These are phyloP conservation scores for Umbelopsis isabellina DNA, from an alignment of 192 early-diverging fungal species.

Conservation along the genomic window DNA sequence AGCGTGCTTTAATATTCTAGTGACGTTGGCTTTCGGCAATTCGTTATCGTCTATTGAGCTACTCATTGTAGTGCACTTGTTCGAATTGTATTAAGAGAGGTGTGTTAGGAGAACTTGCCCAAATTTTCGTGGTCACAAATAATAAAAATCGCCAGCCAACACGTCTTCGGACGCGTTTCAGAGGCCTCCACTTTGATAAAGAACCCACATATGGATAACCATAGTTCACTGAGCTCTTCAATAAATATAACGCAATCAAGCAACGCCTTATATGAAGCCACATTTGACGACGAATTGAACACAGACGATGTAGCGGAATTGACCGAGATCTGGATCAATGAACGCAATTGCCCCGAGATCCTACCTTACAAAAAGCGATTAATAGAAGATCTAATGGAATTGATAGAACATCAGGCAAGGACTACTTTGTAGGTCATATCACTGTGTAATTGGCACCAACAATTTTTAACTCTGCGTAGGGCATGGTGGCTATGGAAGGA, in stretches of 20 bases:
- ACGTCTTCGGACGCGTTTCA: not conserved
- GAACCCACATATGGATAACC: slow-evolving; percentile 3
- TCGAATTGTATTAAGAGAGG: not conserved
- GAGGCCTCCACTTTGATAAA: not conserved
- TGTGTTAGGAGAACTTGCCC: not conserved
- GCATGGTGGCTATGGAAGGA: slow-evolving; percentile 19
- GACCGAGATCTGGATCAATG: slow-evolving; percentile 69
- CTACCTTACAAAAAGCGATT: slow-evolving; percentile 51
- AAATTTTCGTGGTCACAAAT: slow-evolving; percentile 19
- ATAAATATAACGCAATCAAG: slow-evolving; percentile 15
- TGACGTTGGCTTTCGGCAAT: slow-evolving; percentile 51
- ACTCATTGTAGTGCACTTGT: not conserved
- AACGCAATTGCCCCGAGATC: slow-evolving; percentile 68
- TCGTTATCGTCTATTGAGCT: slow-evolving; percentile 53
- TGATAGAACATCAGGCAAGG: slow-evolving; percentile 60
- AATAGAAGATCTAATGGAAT: slow-evolving; percentile 53
- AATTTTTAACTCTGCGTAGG: not conserved
- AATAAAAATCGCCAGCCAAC: not conserved
- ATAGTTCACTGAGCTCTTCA: not conserved
- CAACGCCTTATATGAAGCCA: not conserved
- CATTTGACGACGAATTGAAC: not conserved
- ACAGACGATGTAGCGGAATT: slow-evolving; percentile 31
- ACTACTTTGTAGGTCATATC: not conserved
- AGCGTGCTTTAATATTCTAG: slow-evolving; percentile 49
- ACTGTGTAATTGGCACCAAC: not conserved